Conservation (phyloP, 257 asterid species). For the Capsicum baccatum region DNA sequence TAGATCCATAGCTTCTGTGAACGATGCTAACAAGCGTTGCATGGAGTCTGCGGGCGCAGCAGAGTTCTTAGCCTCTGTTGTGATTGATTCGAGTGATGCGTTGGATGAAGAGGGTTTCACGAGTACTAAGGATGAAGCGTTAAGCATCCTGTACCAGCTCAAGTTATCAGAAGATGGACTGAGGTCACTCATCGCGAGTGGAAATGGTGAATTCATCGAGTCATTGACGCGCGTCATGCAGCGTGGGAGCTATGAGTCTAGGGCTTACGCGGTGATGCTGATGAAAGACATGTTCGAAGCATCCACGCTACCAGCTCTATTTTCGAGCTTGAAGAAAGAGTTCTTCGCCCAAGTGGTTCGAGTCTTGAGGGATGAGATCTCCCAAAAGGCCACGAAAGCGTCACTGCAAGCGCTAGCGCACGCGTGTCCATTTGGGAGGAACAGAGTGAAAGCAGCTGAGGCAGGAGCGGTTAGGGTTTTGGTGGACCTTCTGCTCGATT, state of each 20-base stretch:
- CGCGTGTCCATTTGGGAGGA: constrained; percentile 61
- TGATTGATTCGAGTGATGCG: constrained; percentile 25
- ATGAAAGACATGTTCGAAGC: constrained; percentile 40
- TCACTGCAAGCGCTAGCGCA: constrained; percentile 50
- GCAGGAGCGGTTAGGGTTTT: constrained; percentile 46
- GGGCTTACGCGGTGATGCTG: constrained; percentile 60
- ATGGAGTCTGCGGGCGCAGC: constrained; percentile 66
- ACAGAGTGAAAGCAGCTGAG: constrained; percentile 65
- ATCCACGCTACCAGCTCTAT: constrained; percentile 49
- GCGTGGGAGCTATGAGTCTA: constrained; percentile 63
- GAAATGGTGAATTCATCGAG: constrained; percentile 43
- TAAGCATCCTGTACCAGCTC: constrained; percentile 55
- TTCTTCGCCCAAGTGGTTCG: constrained; percentile 55
- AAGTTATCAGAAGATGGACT: constrained; percentile 61
- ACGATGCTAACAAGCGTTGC: constrained; percentile 60
- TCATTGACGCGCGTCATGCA: constrained; percentile 52
- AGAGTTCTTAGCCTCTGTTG: constrained; percentile 60
- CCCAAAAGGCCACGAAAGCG: constrained; percentile 53
- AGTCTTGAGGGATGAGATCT: constrained; percentile 51
- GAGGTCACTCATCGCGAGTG: constrained; percentile 35
- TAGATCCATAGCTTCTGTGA: constrained; percentile 66
- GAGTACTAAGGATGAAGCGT: constrained; percentile 55
- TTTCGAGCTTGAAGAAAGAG: constrained; percentile 35
- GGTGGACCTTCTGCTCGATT: constrained; percentile 60
- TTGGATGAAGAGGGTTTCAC: background rate